Evolutionary conservation across 1,284 basidiomycete species (phyloP), one percentile per base, ranked within the genome.

Genomic region (Puccinia horiana): DNA sequence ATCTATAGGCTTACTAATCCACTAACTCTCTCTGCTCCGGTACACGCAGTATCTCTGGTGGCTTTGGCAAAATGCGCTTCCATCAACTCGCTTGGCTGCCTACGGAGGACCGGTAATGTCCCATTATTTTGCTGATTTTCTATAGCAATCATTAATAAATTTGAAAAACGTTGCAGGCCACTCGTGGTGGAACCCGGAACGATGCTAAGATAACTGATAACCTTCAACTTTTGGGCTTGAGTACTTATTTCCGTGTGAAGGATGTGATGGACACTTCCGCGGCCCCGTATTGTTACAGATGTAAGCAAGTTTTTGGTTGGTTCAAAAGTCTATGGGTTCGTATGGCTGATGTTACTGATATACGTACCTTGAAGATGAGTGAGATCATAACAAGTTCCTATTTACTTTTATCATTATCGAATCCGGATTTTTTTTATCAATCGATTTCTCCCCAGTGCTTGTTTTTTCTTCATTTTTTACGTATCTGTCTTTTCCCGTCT

Each of bases 221-320:
- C 9, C 69, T 81, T 29, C 11, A 23, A 23, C 75, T 61, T 58
- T 63, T 81, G 9, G 69, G 69, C 4, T 37, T 81, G 40, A 69
- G 18, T 23, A 54, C 69, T 2, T 44, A 81, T 74, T 29, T 56
- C 18, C 42, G 20, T 1, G 79, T 81, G 16, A 1, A 32, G 35
- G 56, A 80, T 12, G 61, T 47, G 9, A 81, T 81, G 79, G 69
- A 74, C 54, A 74, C 70, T 26, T 32, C 32, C 40, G 44, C 79
- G 11, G 67, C 56, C 26, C 69, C 69, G 14, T 74, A 81, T 40
- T 81, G 79, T 35, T 81, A 81, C 58, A 73, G 44, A 61, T 81
- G 79, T 81, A 54, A 74, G 70, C 65, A 35, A 70, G 4, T 29
- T 70, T 40, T 49, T 40, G 4, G 20, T 37, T 6, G 8, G 8